phyloP scores from a whole-genome alignment of 2,329 filamentous ascomycete genomes.

The Cordyceps militaris region DNA sequence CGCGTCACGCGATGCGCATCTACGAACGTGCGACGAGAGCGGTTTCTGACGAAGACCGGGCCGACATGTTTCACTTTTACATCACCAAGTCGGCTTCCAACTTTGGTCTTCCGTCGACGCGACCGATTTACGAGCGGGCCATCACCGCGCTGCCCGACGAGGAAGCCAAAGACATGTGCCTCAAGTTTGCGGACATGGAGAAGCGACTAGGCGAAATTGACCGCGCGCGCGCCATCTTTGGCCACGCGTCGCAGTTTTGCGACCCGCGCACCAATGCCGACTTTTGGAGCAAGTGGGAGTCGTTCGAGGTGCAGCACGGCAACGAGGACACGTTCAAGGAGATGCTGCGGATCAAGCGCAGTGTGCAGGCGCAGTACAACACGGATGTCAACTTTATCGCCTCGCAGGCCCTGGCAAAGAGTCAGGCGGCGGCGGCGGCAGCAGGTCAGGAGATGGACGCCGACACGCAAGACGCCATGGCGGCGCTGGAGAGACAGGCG shows the following conservation, averaged over 20 bases:
- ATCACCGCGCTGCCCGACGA: slow-evolving; percentile 88
- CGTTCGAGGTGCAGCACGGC: slow-evolving; percentile 93
- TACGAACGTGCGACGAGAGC: slow-evolving; percentile 95
- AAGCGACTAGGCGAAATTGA: slow-evolving; percentile 88
- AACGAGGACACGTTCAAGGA: slow-evolving; percentile 99
- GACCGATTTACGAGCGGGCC: slow-evolving; percentile 92
- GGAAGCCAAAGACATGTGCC: slow-evolving; percentile 95
- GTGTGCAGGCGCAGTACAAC: slow-evolving; percentile 96
- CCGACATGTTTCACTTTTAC: slow-evolving; percentile 99
- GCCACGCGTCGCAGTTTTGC: slow-evolving; percentile 94
- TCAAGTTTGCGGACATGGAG: slow-evolving; percentile 98
- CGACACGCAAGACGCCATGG: slow-evolving; percentile 65
- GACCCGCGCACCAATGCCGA: slow-evolving; percentile 83
- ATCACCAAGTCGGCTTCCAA: slow-evolving; percentile 98
- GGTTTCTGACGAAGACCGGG: slow-evolving; percentile 87
- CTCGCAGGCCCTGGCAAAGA: slow-evolving; percentile 82
- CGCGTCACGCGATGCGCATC: slow-evolving; percentile 95
- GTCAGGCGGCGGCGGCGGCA: slow-evolving; percentile 55
- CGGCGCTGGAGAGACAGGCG: slow-evolving; percentile 79
- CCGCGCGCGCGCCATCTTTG: slow-evolving; percentile 88
- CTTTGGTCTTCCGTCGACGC: slow-evolving; percentile 89
- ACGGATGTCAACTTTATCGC: slow-evolving; percentile 99
- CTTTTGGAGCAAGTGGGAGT: slow-evolving; percentile 97
- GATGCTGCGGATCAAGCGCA: slow-evolving; percentile 95
- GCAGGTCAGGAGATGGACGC: slow-evolving; percentile 42